phyloP scores from a whole-genome alignment of 2,329 filamentous ascomycete genomes.

The Fusarium duplospermum region DNA sequence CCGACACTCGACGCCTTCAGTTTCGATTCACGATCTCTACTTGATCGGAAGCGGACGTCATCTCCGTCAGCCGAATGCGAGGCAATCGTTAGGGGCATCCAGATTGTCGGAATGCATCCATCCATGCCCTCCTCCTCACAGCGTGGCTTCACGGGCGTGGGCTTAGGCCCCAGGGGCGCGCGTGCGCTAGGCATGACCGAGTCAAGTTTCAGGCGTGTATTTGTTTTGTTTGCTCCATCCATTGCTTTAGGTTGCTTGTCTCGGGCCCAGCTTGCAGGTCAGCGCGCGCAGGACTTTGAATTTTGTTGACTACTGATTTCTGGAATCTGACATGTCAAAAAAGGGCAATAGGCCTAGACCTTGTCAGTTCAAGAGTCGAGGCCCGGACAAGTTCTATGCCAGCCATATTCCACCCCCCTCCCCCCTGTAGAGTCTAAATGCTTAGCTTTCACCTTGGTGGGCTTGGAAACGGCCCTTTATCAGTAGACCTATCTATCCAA shows the following conservation, averaged over 20 bases:
- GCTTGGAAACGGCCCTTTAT: not conserved
- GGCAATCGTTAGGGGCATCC: constrained; percentile 5
- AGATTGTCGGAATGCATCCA: constrained; percentile 23
- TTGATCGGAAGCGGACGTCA: not conserved
- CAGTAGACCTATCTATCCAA: not conserved
- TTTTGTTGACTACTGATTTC: constrained; percentile 31
- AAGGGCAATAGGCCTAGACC: constrained; percentile 18
- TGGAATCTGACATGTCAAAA: constrained; percentile 33
- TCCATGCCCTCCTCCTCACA: not conserved
- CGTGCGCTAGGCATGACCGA: constrained; percentile 27
- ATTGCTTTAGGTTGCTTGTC: not conserved
- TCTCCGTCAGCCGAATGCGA: not conserved
- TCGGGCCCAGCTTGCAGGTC: constrained; percentile 6
- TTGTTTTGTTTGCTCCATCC: not conserved
- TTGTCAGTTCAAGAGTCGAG: constrained; percentile 20
- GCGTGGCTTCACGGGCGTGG: not conserved
- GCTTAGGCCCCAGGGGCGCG: not conserved
- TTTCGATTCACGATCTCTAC: not conserved
- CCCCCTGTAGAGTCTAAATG: not conserved
- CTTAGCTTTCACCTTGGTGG: not conserved
- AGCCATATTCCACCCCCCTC: not conserved
- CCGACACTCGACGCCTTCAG: not conserved
- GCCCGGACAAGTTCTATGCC: not conserved
- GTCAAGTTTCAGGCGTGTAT: not conserved
- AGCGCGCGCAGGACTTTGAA: constrained; percentile 7